Base-by-base conservation (phyloP, 495 filamentous ascomycete genomes). In the Cercophora scortea region DNA sequence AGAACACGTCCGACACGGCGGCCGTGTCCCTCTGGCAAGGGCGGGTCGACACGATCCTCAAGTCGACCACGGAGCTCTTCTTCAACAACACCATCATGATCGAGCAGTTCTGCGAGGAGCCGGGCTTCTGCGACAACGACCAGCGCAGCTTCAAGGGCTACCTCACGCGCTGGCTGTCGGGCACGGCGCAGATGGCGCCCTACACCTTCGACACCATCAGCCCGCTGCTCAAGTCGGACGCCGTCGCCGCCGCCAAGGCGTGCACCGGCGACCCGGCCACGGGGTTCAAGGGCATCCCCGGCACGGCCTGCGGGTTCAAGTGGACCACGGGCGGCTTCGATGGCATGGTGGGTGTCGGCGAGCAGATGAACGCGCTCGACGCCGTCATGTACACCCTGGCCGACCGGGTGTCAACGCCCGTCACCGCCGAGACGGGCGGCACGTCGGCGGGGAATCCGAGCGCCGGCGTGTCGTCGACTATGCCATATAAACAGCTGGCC, bases 71-170 rank as follows among this genome's bases (percentile, higher is more conserved):
- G 19, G 69, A 77, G 25, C 81, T 80, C 58, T 89, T 88, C 61
- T 72, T 70, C 61, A 62, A 77, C 17, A 75, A 72, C 47, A 72
- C 77, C 47, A 66, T 88, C 61, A 76, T 88, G 62, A 68, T 71
- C 33, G 89, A 91, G 63, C 77, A 82, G 35, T 78, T 83, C 42
- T 92, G 88, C 72, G 89, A 94, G 59, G 62, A 71, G 0, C 65
- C 68, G 32, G 73, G 68, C 46, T 80, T 77, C 47, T 94, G 89
- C 67, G 77, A 87, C 63, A 73, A 73, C 44, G 88, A 92, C 60
- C 81, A 88, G 64, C 74, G 74, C 49, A 79, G 76, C 42, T 90
- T 89, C 76, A 92, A 91, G 67, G 86, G 85, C 8, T 85, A 88
- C 58, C 71, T 89, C 15, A 68, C 82, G 38, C 81, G 81, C 8